Evolutionary conservation across 2,329 filamentous ascomycete genomes (phyloP), one percentile per base, ranked within the genome.

Genomic region (Dryadomyces quercus-mongolicae): DNA sequence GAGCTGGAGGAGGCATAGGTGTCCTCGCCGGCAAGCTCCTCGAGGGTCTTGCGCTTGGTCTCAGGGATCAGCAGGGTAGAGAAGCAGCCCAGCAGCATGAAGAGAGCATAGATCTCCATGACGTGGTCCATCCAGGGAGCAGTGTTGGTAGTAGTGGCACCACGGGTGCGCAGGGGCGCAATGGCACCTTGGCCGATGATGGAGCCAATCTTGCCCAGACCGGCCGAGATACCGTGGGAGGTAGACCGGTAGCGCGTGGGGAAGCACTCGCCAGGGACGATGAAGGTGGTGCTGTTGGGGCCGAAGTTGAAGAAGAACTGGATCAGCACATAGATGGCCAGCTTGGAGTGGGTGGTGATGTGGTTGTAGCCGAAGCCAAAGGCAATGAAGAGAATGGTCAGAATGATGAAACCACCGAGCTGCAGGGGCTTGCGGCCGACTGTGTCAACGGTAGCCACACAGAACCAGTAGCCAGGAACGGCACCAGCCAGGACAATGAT

Each of bases 401-500:
- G 68, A 54, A 84, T 75, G 51, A 70, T 65, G 66, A 84, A 85
- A 25, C 81, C 81, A 57, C 73, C 75, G 54, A 86, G 69, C 69
- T 88, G 88, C 55, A 92, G 88, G 1, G 85, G 80, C 72, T 88
- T 90, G 63, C 87, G 84, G 53, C 86, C 87, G 15, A 90, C 62
- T 1, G 77, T 86, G 68, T 92, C 86, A 55, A 89, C 62, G 25
- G 66, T 67, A 45, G 81, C 81, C 6, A 90, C 86, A 0, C 85
- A 87, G 16, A 88, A 78, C 86, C 86, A 91, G n/a, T 91, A 91
- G 15, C 87, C 87, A 0, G 87, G 87, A 15, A 91, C 86, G 49
- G 87, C 84, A 55, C 86, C 87, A 4, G 87, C 86, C 56, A 86
- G 81, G 60, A 90, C 82, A 51, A 91, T 77, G 60, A 91, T 88